These are phyloP conservation scores for Calonectria multiphialidica DNA, from an alignment of 2,329 filamentous ascomycete genomes.

Conservation along the genomic window DNA sequence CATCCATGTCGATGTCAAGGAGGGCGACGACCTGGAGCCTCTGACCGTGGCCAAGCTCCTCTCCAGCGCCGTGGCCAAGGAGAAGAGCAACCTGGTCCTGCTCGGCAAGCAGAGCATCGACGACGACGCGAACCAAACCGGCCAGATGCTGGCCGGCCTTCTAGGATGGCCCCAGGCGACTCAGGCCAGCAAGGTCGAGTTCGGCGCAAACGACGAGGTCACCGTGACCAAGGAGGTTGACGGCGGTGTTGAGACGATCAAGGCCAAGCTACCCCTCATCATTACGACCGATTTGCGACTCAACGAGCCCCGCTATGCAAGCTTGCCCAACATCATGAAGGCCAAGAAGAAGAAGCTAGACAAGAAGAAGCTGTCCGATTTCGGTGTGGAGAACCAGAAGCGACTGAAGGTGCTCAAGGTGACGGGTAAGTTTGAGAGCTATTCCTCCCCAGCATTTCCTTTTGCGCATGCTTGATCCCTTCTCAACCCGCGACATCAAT, in stretches of 20 bases:
- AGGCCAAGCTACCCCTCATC: constrained; percentile 88
- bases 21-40: constrained; percentile 85
- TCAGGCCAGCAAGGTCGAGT: constrained; percentile 86
- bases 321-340: constrained; percentile 99
- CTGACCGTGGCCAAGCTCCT: constrained; percentile 94
- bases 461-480: not conserved
- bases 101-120: constrained; percentile 99
- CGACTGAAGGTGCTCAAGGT: constrained; percentile 93
- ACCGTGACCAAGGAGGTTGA: constrained; percentile 93
- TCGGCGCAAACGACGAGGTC: constrained; percentile 77
- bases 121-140: constrained; percentile 94
- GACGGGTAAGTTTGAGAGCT: constrained; percentile 68
- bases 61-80: constrained; percentile 80
- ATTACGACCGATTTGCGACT: constrained; percentile 95
- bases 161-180: constrained; percentile 95
- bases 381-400: constrained; percentile 79
- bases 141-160: constrained; percentile 96
- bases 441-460: not conserved
- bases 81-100: constrained; percentile 92
- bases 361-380: constrained; percentile 89
- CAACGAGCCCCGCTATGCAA: constrained; percentile 96
- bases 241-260: constrained; percentile 91
- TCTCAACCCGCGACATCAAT: not conserved
- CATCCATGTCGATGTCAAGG: constrained; percentile 86
- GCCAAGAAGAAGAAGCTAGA: constrained; percentile 99